Base-by-base conservation (phyloP, 257 asterid species). In the Solanum paucissectum region DNA sequence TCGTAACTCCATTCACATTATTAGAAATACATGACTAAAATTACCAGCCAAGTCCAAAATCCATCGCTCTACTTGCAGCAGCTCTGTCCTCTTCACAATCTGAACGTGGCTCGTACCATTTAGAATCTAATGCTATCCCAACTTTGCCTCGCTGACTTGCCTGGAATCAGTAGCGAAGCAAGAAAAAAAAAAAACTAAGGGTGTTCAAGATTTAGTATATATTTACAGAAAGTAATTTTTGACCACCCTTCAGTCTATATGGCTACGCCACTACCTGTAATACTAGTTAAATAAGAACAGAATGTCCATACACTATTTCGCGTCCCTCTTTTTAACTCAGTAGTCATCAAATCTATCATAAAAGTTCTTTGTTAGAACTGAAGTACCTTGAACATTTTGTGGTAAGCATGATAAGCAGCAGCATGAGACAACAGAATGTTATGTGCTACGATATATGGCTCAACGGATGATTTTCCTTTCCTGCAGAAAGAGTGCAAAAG, bases 41-140 rank as follows among this genome's bases (percentile, higher is more conserved):
- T 90, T 94, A 96, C 99, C 99, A 96, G 92, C 98, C 99, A 21
- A 94, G 95, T 33, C 83, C 92, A 87, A 95, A 96, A 79, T 96
- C 99, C 85, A 94, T 40, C 87, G 98, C 98, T 91, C 99, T 90
- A 49, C 77, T 85, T 10, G 98, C 96, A 69, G 99, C 99, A 34
- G 91, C 91, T 83, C 84, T 87, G 86, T 95, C 98, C 92, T 95
- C 98, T 3, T 92, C 92, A 6, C 69, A 38, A 13, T 93, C 90
- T 0, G 98, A 90, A 85, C 66, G 88, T 13, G 99, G 98, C 86
- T 94, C 98, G 21, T 94, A 95, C 99, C 98, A 96, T 90, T 91
- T 94, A 0, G 92, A 88, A 88, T 95, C 96, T 34, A 96, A 86
- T 27, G 94, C 91, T 74, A 96, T 94, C 88, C 99, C 99, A 12